Base-by-base conservation (phyloP, 2,329 filamentous ascomycete species). In the Fusarium brevicatenulatum region DNA sequence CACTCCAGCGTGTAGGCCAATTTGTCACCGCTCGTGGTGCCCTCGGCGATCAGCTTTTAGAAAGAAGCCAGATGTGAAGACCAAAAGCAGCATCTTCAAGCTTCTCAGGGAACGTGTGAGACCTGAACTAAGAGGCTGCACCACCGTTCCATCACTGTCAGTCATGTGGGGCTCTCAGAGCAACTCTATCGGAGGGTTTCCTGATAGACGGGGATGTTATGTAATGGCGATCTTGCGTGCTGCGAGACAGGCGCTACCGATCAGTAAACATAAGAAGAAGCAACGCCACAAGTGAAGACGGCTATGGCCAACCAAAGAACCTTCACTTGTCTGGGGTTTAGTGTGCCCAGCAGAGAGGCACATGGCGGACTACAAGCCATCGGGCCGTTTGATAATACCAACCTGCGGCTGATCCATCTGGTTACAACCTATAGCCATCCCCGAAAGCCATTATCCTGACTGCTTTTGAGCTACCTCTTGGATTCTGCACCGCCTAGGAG, bases 361-460 rank as follows among this genome's bases (percentile, higher is more conserved):
- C 10, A 8, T 12, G 11, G 16, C 16, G 5, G 11, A 8, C 9
- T 9, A 15, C 44, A 10, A 5, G 9, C 12, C 19, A 7, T 21
- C 12, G 9, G 25, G 3, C 9, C 9, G 4, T 28, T 21, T 10
- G 4, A 10, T 5, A 3, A 28, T 15, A 15, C 9, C 5, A 7
- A 28, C 8, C 18, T 11, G 44, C 1, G 11, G n/a, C 44, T 47
- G 18, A 28, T 10, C 9, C 21, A 47, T 16, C 0, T 21, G 6
- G 44, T 15, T 2, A 15, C 3, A 21, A 8, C 4, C 18, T 28
- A 3, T 4, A 46, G 4, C 10, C 16, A 44, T 2, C 16, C 0
- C 6, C 28, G 5, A 13, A 11, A 25, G 5, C 23, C 23, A 6
- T 16, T 7, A 4, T 13, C 25, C 11, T 9, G 12, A 12, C 2